Evolutionary conservation across 352 stramenopile genomes (phyloP), one percentile per base, ranked within the genome.

Genomic region (Nothophytophthora sp.): DNA sequence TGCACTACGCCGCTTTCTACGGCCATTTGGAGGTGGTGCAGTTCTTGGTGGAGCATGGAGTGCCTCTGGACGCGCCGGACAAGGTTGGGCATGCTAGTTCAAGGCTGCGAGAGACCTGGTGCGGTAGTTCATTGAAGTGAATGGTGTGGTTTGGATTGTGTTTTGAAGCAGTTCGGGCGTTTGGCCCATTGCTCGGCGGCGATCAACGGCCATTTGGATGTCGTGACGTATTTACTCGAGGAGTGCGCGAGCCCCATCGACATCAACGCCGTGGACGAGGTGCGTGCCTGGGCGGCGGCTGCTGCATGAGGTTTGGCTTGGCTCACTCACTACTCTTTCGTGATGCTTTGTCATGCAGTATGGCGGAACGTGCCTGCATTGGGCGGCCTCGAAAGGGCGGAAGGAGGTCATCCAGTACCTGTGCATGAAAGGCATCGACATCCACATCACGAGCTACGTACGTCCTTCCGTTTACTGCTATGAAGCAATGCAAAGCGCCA

Each of bases 351-450:
- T 43, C 16, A 1, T 56, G 27, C 13, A 94, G 82, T 95, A 93
- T 56, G 85, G 85, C 33, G 78, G 81, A 37, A 92, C 85, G 6
- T 93, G 82, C 55, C 68, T 95, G 16, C 85, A 95, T 47, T 95
- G 85, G 85, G 85, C 85, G 7, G 70, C 85, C 18, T 88, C 84
- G 0, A 92, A 92, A 37, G 85, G 85, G 13, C 66, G 85, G 2
- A 95, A 93, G 52, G 85, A 95, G 48, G 85, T 95, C 25, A 75
- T 95, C 18, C 85, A 95, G 69, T 95, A 95, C 39, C 54, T 95
- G 16, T 93, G 82, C 33, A 92, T 87, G 74, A 91, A 89, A 38
- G 85, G 82, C 57, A 95, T 95, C 37, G 85, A 95, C 51, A 86
- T 95, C 35, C 83, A 95, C 54, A 70, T 91, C 54, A 95, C 85